Conservation (phyloP, 176 grass and related monocot genomes). For the Bothriochloa decipiens region DNA sequence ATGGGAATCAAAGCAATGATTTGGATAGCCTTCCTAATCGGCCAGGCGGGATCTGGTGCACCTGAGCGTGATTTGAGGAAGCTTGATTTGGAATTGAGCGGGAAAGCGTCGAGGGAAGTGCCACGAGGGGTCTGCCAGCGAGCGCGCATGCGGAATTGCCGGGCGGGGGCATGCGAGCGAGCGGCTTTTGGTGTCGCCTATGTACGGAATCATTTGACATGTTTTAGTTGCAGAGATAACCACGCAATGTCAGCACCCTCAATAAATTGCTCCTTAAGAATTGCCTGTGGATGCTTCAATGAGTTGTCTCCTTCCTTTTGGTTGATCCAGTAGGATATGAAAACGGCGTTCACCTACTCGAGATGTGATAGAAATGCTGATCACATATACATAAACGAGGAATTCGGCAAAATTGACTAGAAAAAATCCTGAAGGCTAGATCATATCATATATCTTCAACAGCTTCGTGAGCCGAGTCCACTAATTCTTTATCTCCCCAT, state of each 20-base stretch:
- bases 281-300: background rate
- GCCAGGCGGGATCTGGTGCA: too few species aligned
- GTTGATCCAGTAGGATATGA: background rate
- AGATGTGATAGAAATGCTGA: slow-evolving; percentile 40
- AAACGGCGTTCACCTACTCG: slow-evolving; percentile 19
- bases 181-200: too few species aligned
- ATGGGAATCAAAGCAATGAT: too few species aligned
- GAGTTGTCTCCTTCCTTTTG: background rate
- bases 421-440: background rate
- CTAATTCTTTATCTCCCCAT: background rate
- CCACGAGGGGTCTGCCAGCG: too few species aligned
- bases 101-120: too few species aligned
- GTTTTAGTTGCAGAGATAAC: too few species aligned
- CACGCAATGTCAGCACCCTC: background rate
- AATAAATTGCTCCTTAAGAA: background rate
- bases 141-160: too few species aligned
- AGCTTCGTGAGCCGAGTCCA: background rate
- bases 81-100: too few species aligned
- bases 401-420: background rate
- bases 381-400: background rate
- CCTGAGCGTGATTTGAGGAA: too few species aligned
- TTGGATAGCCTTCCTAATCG: too few species aligned
- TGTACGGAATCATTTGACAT: too few species aligned
- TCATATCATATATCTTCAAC: background rate
- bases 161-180: too few species aligned